phyloP scores from a whole-genome alignment of 306 rosid genomes.

The Pyrus pyrifolia region DNA sequence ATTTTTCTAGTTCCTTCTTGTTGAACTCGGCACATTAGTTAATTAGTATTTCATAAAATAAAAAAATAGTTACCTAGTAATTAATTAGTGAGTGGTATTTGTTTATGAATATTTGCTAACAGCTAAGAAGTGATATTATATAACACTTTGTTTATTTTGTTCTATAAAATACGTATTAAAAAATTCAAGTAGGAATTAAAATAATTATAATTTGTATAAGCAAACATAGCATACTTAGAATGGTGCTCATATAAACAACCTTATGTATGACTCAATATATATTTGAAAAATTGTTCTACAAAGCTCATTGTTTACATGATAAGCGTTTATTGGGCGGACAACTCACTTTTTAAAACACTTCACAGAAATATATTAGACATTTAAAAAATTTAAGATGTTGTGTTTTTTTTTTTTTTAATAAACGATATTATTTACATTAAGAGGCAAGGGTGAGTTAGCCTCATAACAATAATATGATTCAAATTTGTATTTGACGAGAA shows the following conservation, averaged over 20 bases:
- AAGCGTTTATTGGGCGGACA: not conserved
- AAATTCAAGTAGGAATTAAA: not conserved
- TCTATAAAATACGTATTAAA: not conserved
- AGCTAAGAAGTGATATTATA: constrained; percentile 18
- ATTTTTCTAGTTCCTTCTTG: constrained; percentile 6
- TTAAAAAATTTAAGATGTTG: no score
- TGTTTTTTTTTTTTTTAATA: no score
- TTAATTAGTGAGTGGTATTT: not conserved
- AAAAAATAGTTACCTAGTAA: not conserved
- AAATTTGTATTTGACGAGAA: no score
- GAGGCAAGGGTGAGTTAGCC: no score
- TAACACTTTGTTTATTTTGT: not conserved
- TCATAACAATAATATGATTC: no score
- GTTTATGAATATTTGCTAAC: constrained; percentile 10
- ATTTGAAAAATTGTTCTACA: not conserved
- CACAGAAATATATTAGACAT: no score
- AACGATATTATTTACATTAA: no score
- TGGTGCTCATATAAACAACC: constrained; percentile 1
- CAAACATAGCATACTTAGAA: not conserved
- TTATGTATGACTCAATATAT: not conserved
- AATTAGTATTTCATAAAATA: not conserved
- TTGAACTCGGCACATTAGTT: constrained; percentile 18
- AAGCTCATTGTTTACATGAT: no score
- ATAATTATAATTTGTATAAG: not conserved
- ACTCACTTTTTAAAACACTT: no score